Percentiles rank a stretch among this genome's conserved stretches.
These are phyloP conservation scores for Microbotryum violaceum DNA, from an alignment of 1,284 basidiomycete genomes.

Conservation along the genomic window DNA sequence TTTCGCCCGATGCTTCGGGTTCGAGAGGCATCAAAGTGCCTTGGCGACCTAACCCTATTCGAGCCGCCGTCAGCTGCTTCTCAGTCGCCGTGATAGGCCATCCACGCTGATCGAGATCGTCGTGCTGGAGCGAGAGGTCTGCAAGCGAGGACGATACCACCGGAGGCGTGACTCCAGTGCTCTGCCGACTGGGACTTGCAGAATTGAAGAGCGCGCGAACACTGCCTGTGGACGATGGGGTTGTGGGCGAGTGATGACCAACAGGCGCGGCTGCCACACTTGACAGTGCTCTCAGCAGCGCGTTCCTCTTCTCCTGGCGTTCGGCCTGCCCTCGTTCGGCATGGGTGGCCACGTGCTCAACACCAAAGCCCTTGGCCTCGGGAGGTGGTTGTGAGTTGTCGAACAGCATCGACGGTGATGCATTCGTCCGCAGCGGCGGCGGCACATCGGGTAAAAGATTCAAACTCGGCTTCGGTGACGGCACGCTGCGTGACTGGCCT, in stretches of 20 bases:
- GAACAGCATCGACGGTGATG: constrained; percentile 5
- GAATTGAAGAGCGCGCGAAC: no score
- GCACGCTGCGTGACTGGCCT: neutral
- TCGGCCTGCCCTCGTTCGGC: constrained; percentile 17
- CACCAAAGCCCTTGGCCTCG: constrained; percentile 6
- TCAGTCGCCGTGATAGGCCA: no score
- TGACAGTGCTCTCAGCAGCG: constrained; percentile 22
- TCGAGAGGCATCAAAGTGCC: no score
- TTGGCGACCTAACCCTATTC: no score
- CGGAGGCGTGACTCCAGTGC: no score
- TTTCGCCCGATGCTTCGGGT: no score
- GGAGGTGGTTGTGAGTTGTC: constrained; percentile 8
- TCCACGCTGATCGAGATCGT: no score
- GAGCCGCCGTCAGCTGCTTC: no score
- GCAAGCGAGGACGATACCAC: no score
- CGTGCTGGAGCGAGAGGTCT: no score
- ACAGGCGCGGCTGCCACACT: constrained; percentile 7
- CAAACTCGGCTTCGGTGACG: neutral
- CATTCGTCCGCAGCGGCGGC: neutral
- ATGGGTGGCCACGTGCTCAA: constrained; percentile 2
- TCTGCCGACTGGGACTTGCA: no score
- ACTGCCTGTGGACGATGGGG: neutral
- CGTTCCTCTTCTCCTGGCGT: constrained; percentile 23
- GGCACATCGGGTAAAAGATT: neutral
- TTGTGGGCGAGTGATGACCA: neutral